Evolutionary conservation across 140 eudicot genomes (phyloP).

Genomic region (Cichorium intybus): DNA sequence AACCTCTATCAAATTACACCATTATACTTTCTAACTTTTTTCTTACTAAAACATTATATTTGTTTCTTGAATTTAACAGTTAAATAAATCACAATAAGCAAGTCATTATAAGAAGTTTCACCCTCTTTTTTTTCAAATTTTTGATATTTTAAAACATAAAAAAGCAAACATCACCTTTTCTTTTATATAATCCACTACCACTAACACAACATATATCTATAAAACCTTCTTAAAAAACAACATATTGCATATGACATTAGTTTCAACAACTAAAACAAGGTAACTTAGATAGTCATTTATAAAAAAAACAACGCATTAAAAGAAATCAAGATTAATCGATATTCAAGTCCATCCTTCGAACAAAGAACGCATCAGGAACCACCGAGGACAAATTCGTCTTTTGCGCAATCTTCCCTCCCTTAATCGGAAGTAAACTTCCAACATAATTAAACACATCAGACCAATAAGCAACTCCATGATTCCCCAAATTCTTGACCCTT

Average conservation of each 20-base stretch:
- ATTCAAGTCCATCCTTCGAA: slow-evolving; percentile 30
- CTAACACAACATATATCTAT: not conserved
- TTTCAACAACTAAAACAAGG: slow-evolving; percentile 2
- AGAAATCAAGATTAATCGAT: slow-evolving; percentile 2
- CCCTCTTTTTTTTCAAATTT: not conserved
- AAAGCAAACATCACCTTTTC: not conserved
- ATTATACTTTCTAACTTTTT: too few species aligned
- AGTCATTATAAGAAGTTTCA: not conserved
- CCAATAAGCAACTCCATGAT: slow-evolving; percentile 25
- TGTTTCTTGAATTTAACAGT: not conserved
- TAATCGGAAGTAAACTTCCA: slow-evolving; percentile 29
- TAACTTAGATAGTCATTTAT: slow-evolving; percentile 1
- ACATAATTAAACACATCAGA: slow-evolving; percentile 31
- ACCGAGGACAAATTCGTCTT: slow-evolving; percentile 16
- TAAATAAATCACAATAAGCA: not conserved
- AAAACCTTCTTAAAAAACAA: not conserved
- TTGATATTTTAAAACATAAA: not conserved
- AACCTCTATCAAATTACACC: not conserved
- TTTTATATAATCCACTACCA: not conserved
- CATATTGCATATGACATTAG: slow-evolving; percentile 6
- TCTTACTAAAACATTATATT: too few species aligned
- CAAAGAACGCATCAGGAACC: slow-evolving; percentile 30
- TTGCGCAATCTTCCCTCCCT: slow-evolving; percentile 22
- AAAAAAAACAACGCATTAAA: slow-evolving; percentile 9
- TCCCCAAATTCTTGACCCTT: slow-evolving; percentile 21